Evolutionary conservation across 1,139 yeast genomes (phyloP).

Genomic region (Waltiozyma sp.): DNA sequence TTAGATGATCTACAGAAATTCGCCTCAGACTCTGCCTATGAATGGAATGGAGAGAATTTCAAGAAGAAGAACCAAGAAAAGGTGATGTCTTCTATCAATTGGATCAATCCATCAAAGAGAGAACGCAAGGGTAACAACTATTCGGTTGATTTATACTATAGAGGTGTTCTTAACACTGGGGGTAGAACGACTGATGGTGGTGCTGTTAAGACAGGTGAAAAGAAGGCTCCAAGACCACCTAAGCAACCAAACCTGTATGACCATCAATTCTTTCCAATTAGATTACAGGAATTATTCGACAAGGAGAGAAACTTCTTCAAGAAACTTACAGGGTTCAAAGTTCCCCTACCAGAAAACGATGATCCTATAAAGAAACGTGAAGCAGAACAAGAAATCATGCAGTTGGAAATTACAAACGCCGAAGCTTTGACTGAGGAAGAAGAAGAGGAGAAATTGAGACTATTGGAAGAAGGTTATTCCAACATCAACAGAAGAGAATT

Average conservation of each 20-base stretch:
- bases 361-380: conserved; percentile 30
- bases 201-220: conserved; percentile 8
- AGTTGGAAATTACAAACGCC: conserved; percentile 51
- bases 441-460: conserved; percentile 40
- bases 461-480: conserved; percentile 46
- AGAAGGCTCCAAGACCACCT: conserved; percentile 51
- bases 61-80: conserved; percentile 46
- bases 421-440: conserved; percentile 63
- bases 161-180: conserved; percentile 65
- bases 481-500: conserved; percentile 70
- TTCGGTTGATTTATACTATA: conserved; percentile 68
- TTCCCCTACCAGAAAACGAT: conserved; percentile 32
- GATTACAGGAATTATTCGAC: conserved; percentile 51
- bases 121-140: conserved; percentile 64
- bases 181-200: conserved; percentile 30
- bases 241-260: conserved; percentile 59
- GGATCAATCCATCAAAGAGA: conserved; percentile 71
- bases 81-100: conserved; percentile 27
- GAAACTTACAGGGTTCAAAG: conserved; percentile 39
- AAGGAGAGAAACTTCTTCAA: conserved; percentile 52
- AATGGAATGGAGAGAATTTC: conserved; percentile 79
- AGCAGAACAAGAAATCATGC: conserved; percentile 46
- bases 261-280: conserved; percentile 62
- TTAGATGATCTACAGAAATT: conserved; percentile 70
- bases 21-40: conserved; percentile 58